Evolutionary conservation across 1,139 yeast genomes (phyloP), one percentile per base, ranked within the genome.

Genomic region (Saccharomycopsis phalli): DNA sequence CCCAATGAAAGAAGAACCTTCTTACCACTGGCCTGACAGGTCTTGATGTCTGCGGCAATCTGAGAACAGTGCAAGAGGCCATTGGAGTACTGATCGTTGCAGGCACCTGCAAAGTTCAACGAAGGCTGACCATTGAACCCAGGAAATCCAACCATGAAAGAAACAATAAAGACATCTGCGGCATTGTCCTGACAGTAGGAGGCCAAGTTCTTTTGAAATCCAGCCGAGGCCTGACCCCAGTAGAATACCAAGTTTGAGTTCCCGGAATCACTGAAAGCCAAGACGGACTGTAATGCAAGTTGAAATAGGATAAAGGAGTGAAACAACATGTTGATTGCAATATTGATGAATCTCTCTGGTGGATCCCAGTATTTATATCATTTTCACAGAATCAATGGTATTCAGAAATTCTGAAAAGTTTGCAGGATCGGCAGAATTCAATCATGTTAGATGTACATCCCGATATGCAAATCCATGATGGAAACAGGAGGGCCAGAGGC

Each of bases 221-320:
- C 86, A 25, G 75, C 81, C 14, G 93, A 77, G 54, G 78, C 75
- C 62, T 87, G 96, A 35, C 96, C 96, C 95, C 95, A 87, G 61
- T 86, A 86, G 13, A 83, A 70, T 23, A 80, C 95, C 36, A 84
- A 75, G 51, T 82, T 81, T 36, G 70, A 59, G 41, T 72, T 65
- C 26, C 74, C 59, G 21, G 60, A 44, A 11, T 69, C 61, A 49
- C 69, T 66, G 47, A 72, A 72, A 13, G 70, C 68, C 8, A 40
- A 42, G 36, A 18, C 22, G 6, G 38, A n/a, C n/a, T n/a, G n/a
- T n/a, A n/a, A n/a, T n/a, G n/a, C n/a, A n/a, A n/a, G n/a, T n/a
- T n/a, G n/a, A n/a, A n/a, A n/a, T n/a, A n/a, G n/a, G n/a, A n/a
- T n/a, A n/a, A n/a, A n/a, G n/a, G n/a, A n/a, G n/a, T n/a, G n/a